Evolutionary conservation across 2,329 filamentous ascomycete genomes (phyloP).

Genomic region (Botrytis pseudocinerea): DNA sequence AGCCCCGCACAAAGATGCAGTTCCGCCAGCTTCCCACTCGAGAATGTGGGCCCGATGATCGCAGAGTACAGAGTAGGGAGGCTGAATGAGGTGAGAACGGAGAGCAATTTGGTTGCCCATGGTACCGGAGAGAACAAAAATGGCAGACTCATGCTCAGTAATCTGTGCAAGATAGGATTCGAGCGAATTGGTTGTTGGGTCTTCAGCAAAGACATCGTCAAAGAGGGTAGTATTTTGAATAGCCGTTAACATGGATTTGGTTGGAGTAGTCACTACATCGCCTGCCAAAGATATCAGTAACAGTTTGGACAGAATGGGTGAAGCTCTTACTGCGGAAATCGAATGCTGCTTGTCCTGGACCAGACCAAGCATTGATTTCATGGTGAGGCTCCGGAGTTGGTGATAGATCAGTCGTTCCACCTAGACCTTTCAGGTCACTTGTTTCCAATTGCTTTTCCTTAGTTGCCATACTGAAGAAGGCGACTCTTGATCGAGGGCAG

Average conservation of each 20-base stretch:
- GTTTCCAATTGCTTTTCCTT: constrained; percentile 5
- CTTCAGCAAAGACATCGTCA: constrained; percentile 83
- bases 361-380: constrained; percentile 37
- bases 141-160: constrained; percentile 71
- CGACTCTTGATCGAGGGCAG: neutral
- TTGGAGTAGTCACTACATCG: constrained; percentile 75
- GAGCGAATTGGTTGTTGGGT: constrained; percentile 73
- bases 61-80: constrained; percentile 77
- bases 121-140: constrained; percentile 85
- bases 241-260: constrained; percentile 76
- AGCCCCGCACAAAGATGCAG: constrained; percentile 69
- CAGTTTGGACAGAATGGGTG: neutral
- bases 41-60: constrained; percentile 79
- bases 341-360: constrained; percentile 40
- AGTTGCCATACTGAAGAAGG: neutral
- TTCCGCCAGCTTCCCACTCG: constrained; percentile 64
- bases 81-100: constrained; percentile 73
- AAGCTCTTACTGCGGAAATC: constrained; percentile 40
- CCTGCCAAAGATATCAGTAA: constrained; percentile 43
- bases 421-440: constrained; percentile 25
- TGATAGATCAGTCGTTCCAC: constrained; percentile 26
- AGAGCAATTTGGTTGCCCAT: constrained; percentile 93
- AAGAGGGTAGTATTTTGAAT: constrained; percentile 72
- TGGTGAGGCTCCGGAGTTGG: constrained; percentile 23
- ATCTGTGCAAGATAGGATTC: constrained; percentile 73